Evolutionary conservation across 1,284 basidiomycete genomes (phyloP), one percentile per base, ranked within the genome.

Genomic region (Ceratorhiza oryzae-sativae): DNA sequence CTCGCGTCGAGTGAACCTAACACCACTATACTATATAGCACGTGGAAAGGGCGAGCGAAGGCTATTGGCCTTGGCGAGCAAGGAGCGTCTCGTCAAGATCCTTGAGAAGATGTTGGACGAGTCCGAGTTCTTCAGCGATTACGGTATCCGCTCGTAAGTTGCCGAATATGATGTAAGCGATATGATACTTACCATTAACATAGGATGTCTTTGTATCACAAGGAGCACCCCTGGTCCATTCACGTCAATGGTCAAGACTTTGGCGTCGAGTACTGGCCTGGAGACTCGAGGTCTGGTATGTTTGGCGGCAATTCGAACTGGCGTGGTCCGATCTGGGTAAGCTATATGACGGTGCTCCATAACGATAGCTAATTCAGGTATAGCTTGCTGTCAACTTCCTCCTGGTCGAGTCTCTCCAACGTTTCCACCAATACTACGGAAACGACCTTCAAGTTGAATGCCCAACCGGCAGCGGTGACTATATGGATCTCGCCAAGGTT

Each of bases 31-130:
- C 4, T 23, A 9, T 25, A 59, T 75, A 92, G 92, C 85, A 20
- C 83, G 86, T 23, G 95, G 95, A 53, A 92, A 87, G 81, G 95
- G 90, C 2, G 91, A 98, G 78, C 90, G 97, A 65, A 87, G 92
- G 72, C 81, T 99, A 41, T 84, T 99, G 71, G 97, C 97, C 0
- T 83, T 99, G 72, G 94, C 94, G 0, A 92, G 89, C 80, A 95
- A 97, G 80, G 97, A 98, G 73, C 86, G 97, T 36, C 84, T 99
- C 13, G 85, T 92, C 42, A 86, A 86, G 71, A 97, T 99, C 75
- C 82, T 99, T 71, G 90, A 96, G 82, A 95, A 95, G 82, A 98
- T 98, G 97, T 82, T 99, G 61, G 93, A 98, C 79, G 96, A 97
- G 81, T 88, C 91, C 75, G 97, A 98, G 82, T 98, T 99, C 83